Percentiles rank a stretch among this genome's conserved stretches.
Conservation (phyloP, 768 basidiomycete genomes). For the Termitomyces sp. region DNA sequence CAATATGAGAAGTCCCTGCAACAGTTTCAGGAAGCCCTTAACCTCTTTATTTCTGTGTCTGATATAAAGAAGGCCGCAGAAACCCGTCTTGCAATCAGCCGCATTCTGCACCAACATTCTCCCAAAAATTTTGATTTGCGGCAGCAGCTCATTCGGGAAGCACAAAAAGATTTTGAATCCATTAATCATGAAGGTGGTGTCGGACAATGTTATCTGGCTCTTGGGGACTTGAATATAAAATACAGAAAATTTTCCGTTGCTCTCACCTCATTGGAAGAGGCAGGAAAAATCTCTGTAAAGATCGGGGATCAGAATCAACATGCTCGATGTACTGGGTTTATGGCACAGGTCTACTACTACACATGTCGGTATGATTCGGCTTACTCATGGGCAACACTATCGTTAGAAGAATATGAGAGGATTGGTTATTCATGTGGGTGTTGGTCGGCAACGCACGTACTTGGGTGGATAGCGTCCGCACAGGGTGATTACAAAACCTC, state of each 20-base stretch:
- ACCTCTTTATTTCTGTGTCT: background rate
- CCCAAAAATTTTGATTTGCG: background rate
- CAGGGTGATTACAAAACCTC: background rate
- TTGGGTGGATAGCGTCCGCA: background rate
- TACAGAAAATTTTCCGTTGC: background rate
- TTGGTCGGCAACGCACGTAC: no score
- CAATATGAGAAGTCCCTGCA: no score
- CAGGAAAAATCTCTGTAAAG: background rate
- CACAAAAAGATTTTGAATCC: background rate
- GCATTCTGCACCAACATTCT: background rate
- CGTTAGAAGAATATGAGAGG: background rate
- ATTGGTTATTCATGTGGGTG: background rate
- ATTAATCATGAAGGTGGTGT: background rate
- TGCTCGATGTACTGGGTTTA: background rate
- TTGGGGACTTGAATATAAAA: background rate
- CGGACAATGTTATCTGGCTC: background rate
- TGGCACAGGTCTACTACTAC: background rate
- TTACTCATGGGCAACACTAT: background rate
- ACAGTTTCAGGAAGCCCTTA: background rate
- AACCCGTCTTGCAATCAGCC: background rate
- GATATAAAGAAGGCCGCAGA: background rate
- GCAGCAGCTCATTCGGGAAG: background rate
- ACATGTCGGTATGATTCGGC: background rate
- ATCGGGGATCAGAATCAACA: background rate
- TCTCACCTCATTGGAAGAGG: background rate